Base-by-base conservation (phyloP, 148 eudicot genomes). In the Polygonum maritimum region DNA sequence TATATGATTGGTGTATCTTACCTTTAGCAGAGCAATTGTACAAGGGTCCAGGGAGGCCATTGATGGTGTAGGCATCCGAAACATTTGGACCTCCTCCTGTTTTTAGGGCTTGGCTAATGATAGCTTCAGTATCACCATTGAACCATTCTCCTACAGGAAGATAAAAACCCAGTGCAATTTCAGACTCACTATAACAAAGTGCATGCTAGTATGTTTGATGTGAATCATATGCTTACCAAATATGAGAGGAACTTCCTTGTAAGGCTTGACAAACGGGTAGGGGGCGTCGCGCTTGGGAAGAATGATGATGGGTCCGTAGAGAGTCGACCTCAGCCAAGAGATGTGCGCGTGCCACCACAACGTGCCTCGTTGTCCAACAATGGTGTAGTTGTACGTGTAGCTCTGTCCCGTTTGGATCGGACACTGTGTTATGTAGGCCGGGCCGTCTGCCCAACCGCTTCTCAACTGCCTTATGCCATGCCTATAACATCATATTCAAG, bases 381-480 rank as follows among this genome's bases (percentile, higher is more conserved):
- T 77, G 16, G 90, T 87, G 81, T 67, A 87, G 74, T 87, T 87
- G 63, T 87, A 87, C 8, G 83, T 83, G 69, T 87, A 87, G 69
- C 80, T 83, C 57, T 87, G 90, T 5, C 90, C 86, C 8, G 82
- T 85, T 75, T 87, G 90, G n/a, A 87, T 87, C 2, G 90, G 90
- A 51, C 90, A 87, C n/a, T 87, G 90, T 3, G 88, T 87, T n/a
- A 87, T 63, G 19, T 87, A 87, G 18, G 90, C 81, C 0, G 90
- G 90, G 21, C 90, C 90, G 62, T 87, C 90, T 0, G 90, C 90
- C 88, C 90, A 87, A 16, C 90, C 90, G 11, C 85, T 80, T 22
- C 76, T 75, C 38, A 87, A 78, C 39, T 85, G 87, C 69, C 87
- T 38, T 10, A 87, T 78, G 2, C 90, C 88, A 79, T 87, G 47